These are phyloP conservation scores for Lentinula edodes DNA, from an alignment of 768 basidiomycete species.

Conservation along the genomic window DNA sequence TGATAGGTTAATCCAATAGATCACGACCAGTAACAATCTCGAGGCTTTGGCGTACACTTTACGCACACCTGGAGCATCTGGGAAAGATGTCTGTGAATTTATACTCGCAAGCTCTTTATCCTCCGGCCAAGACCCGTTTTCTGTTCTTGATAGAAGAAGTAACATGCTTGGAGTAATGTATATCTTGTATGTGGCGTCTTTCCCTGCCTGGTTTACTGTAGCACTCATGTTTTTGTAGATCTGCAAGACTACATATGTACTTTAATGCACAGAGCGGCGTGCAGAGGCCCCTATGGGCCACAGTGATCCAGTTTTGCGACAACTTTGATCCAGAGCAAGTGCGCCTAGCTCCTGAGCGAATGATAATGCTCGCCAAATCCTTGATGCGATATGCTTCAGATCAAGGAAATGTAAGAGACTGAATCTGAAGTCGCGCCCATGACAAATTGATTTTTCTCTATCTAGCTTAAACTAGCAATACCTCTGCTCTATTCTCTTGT, in stretches of 20 bases:
- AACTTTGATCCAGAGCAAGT: constrained; percentile 60
- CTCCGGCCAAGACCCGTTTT: constrained; percentile 64
- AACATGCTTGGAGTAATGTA: constrained; percentile 66
- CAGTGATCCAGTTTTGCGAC: constrained; percentile 54
- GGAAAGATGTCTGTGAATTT: constrained; percentile 53
- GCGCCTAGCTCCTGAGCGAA: constrained; percentile 59
- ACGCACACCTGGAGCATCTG: constrained; percentile 29
- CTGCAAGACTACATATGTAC: constrained; percentile 5
- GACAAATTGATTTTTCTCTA: background rate
- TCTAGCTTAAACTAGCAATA: constrained; percentile 40
- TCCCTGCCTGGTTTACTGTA: background rate
- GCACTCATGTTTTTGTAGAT: constrained; percentile 1
- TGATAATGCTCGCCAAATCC: constrained; percentile 48
- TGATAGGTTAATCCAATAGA: constrained; percentile 36
- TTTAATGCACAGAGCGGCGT: background rate
- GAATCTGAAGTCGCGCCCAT: background rate
- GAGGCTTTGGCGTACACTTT: constrained; percentile 37
- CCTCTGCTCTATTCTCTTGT: constrained; percentile 55
- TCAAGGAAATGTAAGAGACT: constrained; percentile 42
- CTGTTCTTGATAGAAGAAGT: constrained; percentile 43
- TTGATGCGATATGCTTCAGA: constrained; percentile 47
- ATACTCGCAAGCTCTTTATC: constrained; percentile 49
- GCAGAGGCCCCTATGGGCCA: constrained; percentile 33
- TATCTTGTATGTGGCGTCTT: constrained; percentile 53
- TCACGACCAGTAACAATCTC: constrained; percentile 36